A percentile compares a stretch with the other conserved stretches of the same genome.
Conservation (phyloP, 73 alveolate genomes). For the Paramecium sonneborni region DNA sequence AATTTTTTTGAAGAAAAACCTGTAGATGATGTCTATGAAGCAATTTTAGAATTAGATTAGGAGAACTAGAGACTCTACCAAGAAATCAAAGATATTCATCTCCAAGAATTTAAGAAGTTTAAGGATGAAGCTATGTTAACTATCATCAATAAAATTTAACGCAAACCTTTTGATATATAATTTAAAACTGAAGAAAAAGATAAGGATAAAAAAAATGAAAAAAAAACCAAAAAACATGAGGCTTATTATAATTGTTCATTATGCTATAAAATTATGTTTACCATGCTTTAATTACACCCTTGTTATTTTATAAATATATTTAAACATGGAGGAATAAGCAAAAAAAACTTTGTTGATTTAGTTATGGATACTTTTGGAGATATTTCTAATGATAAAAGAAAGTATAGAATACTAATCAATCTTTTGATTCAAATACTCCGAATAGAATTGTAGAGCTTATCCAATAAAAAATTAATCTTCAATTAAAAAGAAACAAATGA, state of each 20-base stretch:
- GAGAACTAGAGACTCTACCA: not conserved
- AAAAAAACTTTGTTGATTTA: constrained; percentile 28
- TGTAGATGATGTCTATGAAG: constrained; percentile 43
- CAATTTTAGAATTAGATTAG: not conserved
- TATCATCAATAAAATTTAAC: constrained; percentile 8
- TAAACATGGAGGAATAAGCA: not conserved
- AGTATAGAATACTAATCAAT: not conserved
- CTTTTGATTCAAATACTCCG: not conserved
- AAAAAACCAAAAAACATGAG: not conserved
- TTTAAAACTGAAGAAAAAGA: constrained; percentile 9
- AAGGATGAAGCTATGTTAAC: constrained; percentile 30
- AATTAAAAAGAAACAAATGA: not conserved
- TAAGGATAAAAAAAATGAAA: not conserved
- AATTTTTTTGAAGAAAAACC: constrained; percentile 49
- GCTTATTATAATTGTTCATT: not conserved
- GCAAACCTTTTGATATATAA: constrained; percentile 6
- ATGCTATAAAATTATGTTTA: constrained; percentile 15
- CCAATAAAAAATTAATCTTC: not conserved
- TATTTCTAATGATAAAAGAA: not conserved
- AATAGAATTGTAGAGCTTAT: not conserved
- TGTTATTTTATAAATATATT: not conserved
- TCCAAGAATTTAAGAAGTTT: not conserved
- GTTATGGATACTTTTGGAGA: constrained; percentile 20
- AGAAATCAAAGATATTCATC: not conserved
- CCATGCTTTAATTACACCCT: constrained; percentile 15